Percentiles rank a stretch among this genome's conserved stretches.
These are phyloP conservation scores for Aspergillus terreus DNA, from an alignment of 2,329 filamentous ascomycete genomes.

Conservation along the genomic window DNA sequence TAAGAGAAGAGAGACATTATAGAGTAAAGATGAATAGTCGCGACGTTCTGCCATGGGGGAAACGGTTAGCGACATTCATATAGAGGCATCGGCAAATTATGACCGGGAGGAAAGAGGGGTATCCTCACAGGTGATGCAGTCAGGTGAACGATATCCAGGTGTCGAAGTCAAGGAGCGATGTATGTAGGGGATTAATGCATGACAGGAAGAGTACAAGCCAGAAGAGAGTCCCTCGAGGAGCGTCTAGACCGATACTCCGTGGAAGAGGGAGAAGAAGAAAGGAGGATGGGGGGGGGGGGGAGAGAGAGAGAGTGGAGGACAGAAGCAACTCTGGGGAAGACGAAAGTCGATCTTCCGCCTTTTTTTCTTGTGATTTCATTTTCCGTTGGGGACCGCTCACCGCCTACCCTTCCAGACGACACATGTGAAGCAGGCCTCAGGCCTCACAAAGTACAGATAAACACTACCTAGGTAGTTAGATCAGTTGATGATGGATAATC, in stretches of 20 bases:
- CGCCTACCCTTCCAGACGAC: conserved; percentile 2
- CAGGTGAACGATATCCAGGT: conserved; percentile 10
- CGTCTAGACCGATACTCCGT: neutral
- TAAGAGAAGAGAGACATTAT: conserved; percentile 62
- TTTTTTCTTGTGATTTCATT: neutral
- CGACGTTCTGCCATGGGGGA: neutral
- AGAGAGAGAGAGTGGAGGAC: neutral
- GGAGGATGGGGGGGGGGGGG: neutral
- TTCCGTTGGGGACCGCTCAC: conserved; percentile 1
- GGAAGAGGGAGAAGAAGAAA: neutral
- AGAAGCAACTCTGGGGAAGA: neutral
- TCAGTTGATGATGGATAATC: neutral
- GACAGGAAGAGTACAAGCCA: conserved; percentile 2
- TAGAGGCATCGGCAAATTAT: neutral
- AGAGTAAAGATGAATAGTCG: neutral
- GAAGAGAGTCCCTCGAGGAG: neutral
- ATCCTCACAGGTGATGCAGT: conserved; percentile 11
- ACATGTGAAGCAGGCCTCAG: neutral
- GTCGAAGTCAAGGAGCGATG: neutral
- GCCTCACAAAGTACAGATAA: neutral
- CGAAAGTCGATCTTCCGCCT: neutral
- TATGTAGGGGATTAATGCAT: conserved; percentile 12
- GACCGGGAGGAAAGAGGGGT: neutral
- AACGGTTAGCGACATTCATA: neutral
- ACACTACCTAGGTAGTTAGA: neutral